phyloP scores from a whole-genome alignment of 129 eudicot species.

The Lonicera japonica region DNA sequence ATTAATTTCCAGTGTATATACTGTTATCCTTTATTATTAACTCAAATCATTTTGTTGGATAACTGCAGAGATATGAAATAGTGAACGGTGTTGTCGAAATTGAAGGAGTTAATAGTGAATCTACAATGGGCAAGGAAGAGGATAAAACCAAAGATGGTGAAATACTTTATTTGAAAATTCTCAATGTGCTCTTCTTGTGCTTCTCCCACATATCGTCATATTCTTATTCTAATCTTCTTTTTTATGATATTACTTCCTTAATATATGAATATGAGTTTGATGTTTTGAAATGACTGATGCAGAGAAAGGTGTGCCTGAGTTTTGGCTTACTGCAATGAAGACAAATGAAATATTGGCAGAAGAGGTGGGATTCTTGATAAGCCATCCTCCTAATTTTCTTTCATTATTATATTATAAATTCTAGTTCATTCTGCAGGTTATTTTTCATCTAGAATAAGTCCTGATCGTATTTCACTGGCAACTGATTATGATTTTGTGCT shows the following conservation, averaged over 20 bases:
- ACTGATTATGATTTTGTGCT: neutral
- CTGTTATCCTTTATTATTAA: neutral
- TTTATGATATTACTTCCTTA: neutral
- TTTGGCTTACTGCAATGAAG: conserved; percentile 92
- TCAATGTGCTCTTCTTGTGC: neutral
- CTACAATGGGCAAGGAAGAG: conserved; percentile 33
- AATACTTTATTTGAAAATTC: neutral
- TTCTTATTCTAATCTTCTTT: neutral
- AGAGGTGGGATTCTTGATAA: conserved; percentile 49
- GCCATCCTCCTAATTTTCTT: neutral
- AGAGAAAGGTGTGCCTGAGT: conserved; percentile 92
- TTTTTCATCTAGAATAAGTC: neutral
- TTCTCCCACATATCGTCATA: too few relatives aligned
- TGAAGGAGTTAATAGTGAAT: conserved; percentile 50
- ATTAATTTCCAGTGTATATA: too few relatives aligned
- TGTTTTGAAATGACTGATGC: conserved; percentile 8
- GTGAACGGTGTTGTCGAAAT: conserved; percentile 78
- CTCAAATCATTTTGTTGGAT: neutral
- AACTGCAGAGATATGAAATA: conserved; percentile 68
- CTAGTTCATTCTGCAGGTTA: neutral
- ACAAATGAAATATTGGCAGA: conserved; percentile 72
- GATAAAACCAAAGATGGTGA: conserved; percentile 43
- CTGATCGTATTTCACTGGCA: neutral
- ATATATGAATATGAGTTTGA: neutral
- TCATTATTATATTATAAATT: neutral